phyloP scores from a whole-genome alignment of 2,329 filamentous ascomycete genomes.

The Dactylellina cionopaga region DNA sequence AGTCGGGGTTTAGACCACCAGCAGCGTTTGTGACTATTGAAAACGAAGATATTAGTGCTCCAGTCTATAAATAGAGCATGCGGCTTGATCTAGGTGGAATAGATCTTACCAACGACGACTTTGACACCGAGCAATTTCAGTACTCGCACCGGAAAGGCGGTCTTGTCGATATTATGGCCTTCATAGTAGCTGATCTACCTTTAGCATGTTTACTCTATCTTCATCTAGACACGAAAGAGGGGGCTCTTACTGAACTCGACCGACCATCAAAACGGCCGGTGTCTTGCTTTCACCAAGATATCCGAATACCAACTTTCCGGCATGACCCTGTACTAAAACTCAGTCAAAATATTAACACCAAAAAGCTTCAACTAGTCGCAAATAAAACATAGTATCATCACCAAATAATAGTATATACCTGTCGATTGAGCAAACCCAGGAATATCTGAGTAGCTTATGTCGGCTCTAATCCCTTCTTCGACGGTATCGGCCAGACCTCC shows the following conservation, averaged over 20 bases:
- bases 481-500: conserved; percentile 70
- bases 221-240: conserved; percentile 1
- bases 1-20: conserved; percentile 72
- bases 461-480: conserved; percentile 64
- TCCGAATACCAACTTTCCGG: conserved; percentile 73
- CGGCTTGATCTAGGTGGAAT: conserved; percentile 16
- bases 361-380: background rate
- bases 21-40: conserved; percentile 72
- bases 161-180: conserved; percentile 71
- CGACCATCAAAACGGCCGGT: conserved; percentile 72
- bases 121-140: conserved; percentile 72
- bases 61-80: too few species aligned
- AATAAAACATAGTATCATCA: background rate
- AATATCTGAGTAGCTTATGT: conserved; percentile 69
- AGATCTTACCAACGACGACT: conserved; percentile 62
- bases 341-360: conserved; percentile 14
- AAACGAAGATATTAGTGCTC: too few species aligned
- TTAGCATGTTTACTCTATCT: conserved; percentile 27
- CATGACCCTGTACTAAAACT: conserved; percentile 67
- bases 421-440: conserved; percentile 71
- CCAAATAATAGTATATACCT: conserved; percentile 61
- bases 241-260: conserved; percentile 70
- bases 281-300: conserved; percentile 66
- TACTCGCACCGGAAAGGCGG: conserved; percentile 73
- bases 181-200: conserved; percentile 70